phyloP scores from a whole-genome alignment of 139 green algal species.

The Chlamydomonas incerta region DNA sequence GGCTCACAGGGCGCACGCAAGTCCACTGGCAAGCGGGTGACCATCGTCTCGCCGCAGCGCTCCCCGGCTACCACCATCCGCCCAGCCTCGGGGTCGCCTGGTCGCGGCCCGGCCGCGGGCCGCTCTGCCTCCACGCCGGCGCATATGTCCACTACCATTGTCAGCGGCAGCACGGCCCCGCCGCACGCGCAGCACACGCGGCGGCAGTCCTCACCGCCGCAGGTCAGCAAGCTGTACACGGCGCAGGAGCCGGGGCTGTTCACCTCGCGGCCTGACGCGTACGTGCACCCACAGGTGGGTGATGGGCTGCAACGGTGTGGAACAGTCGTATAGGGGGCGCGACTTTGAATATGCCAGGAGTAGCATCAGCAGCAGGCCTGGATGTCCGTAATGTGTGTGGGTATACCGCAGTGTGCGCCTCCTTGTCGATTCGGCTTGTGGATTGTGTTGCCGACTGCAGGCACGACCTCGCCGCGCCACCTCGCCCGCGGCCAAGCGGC shows the following conservation, averaged over 20 bases:
- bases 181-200: too few relatives aligned
- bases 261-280: not conserved
- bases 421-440: not conserved
- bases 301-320: too few relatives aligned
- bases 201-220: not conserved
- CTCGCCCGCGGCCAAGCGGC: not conserved
- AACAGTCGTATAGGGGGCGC: too few relatives aligned
- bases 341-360: too few relatives aligned
- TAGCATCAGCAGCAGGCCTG: too few relatives aligned
- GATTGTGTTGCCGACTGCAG: not conserved
- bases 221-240: slow-evolving; percentile 35
- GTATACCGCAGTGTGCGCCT: too few relatives aligned
- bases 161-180: too few relatives aligned
- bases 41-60: slow-evolving; percentile 8
- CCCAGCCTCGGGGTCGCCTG: too few relatives aligned
- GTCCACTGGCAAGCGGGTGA: not conserved
- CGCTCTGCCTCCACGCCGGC: too few relatives aligned
- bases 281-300: slow-evolving; percentile 26
- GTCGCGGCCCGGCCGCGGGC: too few relatives aligned
- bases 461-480: not conserved
- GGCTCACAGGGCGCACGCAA: not conserved
- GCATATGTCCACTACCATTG: too few relatives aligned
- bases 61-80: not conserved
- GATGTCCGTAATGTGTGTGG: too few relatives aligned
- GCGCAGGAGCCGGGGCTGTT: slow-evolving; percentile 10